Evolutionary conservation across 371 early-diverging fungal genomes (phyloP), one percentile per base, ranked within the genome.

Genomic region (Dinochytrium kinnereticum): DNA sequence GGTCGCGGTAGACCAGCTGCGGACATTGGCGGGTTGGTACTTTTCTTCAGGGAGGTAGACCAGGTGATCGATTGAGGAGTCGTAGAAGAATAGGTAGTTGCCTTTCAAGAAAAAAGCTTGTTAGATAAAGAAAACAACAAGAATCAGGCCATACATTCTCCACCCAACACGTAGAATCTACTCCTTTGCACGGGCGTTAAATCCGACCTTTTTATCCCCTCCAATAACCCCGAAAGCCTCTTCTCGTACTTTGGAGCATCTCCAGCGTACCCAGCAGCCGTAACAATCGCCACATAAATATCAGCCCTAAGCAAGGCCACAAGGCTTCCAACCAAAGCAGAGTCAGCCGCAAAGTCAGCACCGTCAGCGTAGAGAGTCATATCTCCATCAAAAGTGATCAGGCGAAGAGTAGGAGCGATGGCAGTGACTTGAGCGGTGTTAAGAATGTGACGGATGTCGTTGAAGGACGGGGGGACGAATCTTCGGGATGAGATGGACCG

Each of bases 291-390:
- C 1, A 94, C 93, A 59, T 77, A 73, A 24, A 92, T 80, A 51
- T 84, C 83, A 28, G 80, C 82, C 24, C 82, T 74, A 59, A 94
- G 87, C 74, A 93, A 77, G 0, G 77, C 59, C 26, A 92, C 81
- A 61, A 94, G 76, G 28, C 89, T 86, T 13, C 73, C 71, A 3
- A 90, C 90, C 49, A 94, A 81, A 5, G 73, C 80, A 28, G 89
- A 89, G 78, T 86, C 88, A 13, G 83, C 78, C 3, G 88, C 89
- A 78, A 94, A 93, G 75, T 91, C 91, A 70, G 86, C 83, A n/a
- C 94, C 93, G 74, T 94, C 95, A 2, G 90, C 92, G 76, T 94
- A 94, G 24, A 94, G 81, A 19, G 95, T 94, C 92, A 93, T 92
- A 79, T 94, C 95, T 37, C 95, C 95, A 70, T 94, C 95, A 76